These are phyloP conservation scores for Isabelozyma heimii DNA, from an alignment of 805 yeast species.

Conservation along the genomic window DNA sequence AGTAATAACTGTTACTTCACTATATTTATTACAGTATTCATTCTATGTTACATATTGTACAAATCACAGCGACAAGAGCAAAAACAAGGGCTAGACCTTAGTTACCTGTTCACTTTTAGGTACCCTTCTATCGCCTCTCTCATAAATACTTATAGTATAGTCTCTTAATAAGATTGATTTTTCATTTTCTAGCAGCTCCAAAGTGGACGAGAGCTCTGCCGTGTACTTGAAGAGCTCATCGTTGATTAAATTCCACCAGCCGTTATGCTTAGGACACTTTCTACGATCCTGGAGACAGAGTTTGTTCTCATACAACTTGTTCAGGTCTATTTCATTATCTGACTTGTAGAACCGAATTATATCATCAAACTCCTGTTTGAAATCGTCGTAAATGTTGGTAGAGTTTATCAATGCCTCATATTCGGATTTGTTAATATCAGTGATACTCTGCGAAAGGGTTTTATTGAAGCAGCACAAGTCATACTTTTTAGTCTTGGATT, in stretches of 20 bases:
- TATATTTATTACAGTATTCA: neutral
- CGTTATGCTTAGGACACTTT: slow-evolving; percentile 55
- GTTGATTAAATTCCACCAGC: slow-evolving; percentile 42
- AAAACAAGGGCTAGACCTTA: neutral
- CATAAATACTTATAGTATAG: slow-evolving; percentile 30
- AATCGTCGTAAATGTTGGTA: neutral
- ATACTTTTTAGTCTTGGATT: slow-evolving; percentile 26
- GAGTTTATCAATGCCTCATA: neutral
- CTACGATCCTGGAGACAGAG: slow-evolving; percentile 53
- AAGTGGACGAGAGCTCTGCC: slow-evolving; percentile 32
- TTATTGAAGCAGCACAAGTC: slow-evolving; percentile 57
- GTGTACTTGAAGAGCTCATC: slow-evolving; percentile 29
- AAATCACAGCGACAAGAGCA: neutral
- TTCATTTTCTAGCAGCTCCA: slow-evolving; percentile 25
- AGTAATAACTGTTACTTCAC: slow-evolving; percentile 1
- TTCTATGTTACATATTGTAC: too few species aligned
- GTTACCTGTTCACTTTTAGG: neutral
- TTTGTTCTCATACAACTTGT: slow-evolving; percentile 11
- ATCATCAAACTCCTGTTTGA: slow-evolving; percentile 3
- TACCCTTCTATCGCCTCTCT: neutral
- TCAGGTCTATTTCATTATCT: neutral
- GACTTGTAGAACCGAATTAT: slow-evolving; percentile 9
- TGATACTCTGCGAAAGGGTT: slow-evolving; percentile 8
- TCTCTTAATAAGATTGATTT: slow-evolving; percentile 29
- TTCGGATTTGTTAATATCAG: neutral